Evolutionary conservation across 2,329 filamentous ascomycete genomes (phyloP), one percentile per base, ranked within the genome.

Genomic region (Fusarium acutatum): DNA sequence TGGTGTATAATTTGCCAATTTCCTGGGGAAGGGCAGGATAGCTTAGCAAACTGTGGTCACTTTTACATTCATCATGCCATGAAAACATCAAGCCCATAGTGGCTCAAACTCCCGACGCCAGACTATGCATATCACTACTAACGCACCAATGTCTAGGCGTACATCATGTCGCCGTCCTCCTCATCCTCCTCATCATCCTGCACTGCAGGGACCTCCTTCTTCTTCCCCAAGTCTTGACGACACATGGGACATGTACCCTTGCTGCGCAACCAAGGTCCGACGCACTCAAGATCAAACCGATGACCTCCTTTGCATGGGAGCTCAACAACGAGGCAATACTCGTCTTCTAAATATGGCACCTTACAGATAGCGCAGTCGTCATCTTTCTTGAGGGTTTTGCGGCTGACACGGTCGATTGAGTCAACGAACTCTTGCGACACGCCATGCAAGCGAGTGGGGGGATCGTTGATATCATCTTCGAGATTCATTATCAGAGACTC

Each of bases 181-280:
- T 88, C n/a, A n/a, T n/a, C 87, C 20, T 88, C 87, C 0, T 84
- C 83, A 6, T 87, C 86, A 3, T 87, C 86, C 34, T 85, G 83
- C 22, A 82, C 81, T 18, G 83, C 79, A 24, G 83, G 82, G n/a
- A 81, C 78, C 66, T 84, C 82, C 78, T 84, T 83, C 84, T 88
- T 89, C 84, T 87, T 86, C 37, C 84, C 86, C 81, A 92, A 81
- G 76, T 90, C 88, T 79, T 88, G 86, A 67, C 90, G 83, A 79
- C 90, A 91, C 82, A 92, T 84, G 43, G 90, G 90, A 79, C 90
- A 92, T 37, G 85, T 91, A 41, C 90, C 90, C 81, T 92, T 90
- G 76, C 88, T 86, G 79, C 86, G 83, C 79, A 92, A 79, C 90
- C 90, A 92, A 12, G 90, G 90, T 7, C 86, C 88, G 5, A 92